phyloP scores from a whole-genome alignment of 108 stramenopile species.

The Fragilaria crotonensis region DNA sequence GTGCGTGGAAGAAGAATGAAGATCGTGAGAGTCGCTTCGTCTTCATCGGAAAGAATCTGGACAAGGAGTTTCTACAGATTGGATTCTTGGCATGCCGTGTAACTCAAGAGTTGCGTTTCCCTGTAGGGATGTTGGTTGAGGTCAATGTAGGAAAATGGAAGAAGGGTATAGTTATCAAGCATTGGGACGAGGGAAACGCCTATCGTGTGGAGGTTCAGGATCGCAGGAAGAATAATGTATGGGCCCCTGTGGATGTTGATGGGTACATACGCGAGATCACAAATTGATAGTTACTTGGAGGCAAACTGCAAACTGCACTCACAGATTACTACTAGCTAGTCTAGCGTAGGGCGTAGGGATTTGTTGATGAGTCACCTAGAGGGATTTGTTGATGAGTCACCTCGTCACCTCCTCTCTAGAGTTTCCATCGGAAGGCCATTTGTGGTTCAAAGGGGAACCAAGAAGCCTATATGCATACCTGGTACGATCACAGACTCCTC shows the following conservation, averaged over 20 bases:
- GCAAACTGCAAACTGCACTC: too few species aligned
- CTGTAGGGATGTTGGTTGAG: conserved; percentile 46
- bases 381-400: too few species aligned
- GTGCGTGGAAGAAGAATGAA: conserved; percentile 40
- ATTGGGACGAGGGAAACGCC: conserved; percentile 84
- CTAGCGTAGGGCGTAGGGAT: too few species aligned
- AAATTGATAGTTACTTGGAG: too few species aligned
- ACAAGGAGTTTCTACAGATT: conserved; percentile 40
- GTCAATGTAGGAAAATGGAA: conserved; percentile 52
- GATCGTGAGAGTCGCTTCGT: conserved; percentile 68
- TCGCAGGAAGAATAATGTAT: conserved; percentile 46
- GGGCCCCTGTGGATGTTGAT: conserved; percentile 76
- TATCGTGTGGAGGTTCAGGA: conserved; percentile 61
- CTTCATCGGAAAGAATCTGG: conserved; percentile 87
- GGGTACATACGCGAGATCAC: conserved; percentile 66
- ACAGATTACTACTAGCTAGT: too few species aligned
- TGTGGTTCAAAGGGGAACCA: too few species aligned
- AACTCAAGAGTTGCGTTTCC: conserved; percentile 44
- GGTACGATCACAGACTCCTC: too few species aligned
- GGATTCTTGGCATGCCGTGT: conserved; percentile 68
- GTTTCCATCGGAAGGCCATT: too few species aligned
- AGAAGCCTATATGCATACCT: too few species aligned
- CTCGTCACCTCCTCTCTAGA: too few species aligned
- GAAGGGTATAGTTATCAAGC: conserved; percentile 41
- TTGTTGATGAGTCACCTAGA: too few species aligned